Conservation (phyloP, 129 eudicot genomes). For the Helianthus tuberosus region DNA sequence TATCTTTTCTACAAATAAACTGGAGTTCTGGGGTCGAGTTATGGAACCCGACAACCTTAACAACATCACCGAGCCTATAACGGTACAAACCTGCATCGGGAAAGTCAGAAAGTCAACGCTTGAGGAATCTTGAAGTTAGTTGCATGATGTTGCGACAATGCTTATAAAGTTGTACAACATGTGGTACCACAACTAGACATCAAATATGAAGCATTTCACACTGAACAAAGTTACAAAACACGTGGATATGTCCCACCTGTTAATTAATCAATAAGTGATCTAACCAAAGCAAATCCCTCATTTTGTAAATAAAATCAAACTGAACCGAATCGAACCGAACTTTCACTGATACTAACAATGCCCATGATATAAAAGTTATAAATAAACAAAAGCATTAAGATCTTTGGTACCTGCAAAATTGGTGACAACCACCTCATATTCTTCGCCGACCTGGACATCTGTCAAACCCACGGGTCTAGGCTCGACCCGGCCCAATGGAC, state of each 20-base stretch:
- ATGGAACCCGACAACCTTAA: slow-evolving; percentile 85
- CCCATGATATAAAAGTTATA: slow-evolving; percentile 40
- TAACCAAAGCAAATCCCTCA: neutral
- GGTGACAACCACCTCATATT: slow-evolving; percentile 84
- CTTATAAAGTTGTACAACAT: slow-evolving; percentile 4
- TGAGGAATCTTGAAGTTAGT: neutral
- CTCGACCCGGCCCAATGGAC: slow-evolving; percentile 28
- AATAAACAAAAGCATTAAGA: slow-evolving; percentile 4
- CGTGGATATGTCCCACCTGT: neutral
- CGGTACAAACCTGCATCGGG: slow-evolving; percentile 77
- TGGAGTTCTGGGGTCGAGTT: slow-evolving; percentile 90
- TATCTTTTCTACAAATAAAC: slow-evolving; percentile 72
- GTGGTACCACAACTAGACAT: slow-evolving; percentile 23
- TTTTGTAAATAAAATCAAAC: neutral
- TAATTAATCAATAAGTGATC: neutral
- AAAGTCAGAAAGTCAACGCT: slow-evolving; percentile 17
- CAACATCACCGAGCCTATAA: slow-evolving; percentile 80
- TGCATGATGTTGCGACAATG: neutral
- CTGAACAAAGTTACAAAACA: neutral
- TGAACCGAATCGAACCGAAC: neutral
- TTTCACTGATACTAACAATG: slow-evolving; percentile 9
- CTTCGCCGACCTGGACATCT: slow-evolving; percentile 82
- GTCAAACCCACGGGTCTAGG: slow-evolving; percentile 75
- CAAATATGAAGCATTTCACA: slow-evolving; percentile 10
- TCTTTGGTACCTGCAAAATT: slow-evolving; percentile 72